Base-by-base conservation (phyloP, 306 rosid genomes). In the Prunus padus region DNA sequence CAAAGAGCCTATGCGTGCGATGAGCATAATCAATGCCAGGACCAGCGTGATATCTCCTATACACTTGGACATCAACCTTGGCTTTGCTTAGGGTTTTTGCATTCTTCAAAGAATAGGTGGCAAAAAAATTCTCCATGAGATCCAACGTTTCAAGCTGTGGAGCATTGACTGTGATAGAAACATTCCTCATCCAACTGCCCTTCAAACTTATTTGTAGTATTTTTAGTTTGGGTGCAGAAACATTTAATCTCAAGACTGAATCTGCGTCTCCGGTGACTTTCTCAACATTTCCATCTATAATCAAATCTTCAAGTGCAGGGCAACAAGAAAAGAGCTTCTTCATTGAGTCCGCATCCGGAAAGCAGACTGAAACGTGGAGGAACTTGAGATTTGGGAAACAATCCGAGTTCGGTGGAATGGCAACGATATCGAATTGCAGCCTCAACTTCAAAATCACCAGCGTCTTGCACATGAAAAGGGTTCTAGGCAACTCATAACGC, bases 281-380 rank as follows among this genome's bases (percentile, higher is more conserved):
- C 3, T 31, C 37, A 31, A 31, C 49, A 45, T 2, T 3, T 26
- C 65, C 40, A 2, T 26, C 47, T 26, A 50, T 28, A 30, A 16
- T 26, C 10, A 47, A 49, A 16, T 47, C 45, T 69, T 50, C 46
- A 28, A 69, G 74, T 46, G 74, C 74, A 69, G 74, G 25, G 28
- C 45, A 8, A 60, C 37, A 26, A 8, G 65, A 26, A 60, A 60
- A 25, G 40, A 5, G 65, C 65, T 60, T 5, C 65, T 30, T 40
- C 25, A 28, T 13, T 30, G 12, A 5, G 11, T 30, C 46, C 8
- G 5, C 26, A 18, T 14, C 3, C 13, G 12, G 22, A 15, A 64
- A 12, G 4, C 0, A 1, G 4, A 28, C 1, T n/a, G 3, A 13
- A 18, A 69, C 73, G 19, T 69, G 61, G 28, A 69, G 30, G 74